These are phyloP conservation scores for Coniella lustricola DNA, from an alignment of 2,329 filamentous ascomycete species.

Conservation along the genomic window DNA sequence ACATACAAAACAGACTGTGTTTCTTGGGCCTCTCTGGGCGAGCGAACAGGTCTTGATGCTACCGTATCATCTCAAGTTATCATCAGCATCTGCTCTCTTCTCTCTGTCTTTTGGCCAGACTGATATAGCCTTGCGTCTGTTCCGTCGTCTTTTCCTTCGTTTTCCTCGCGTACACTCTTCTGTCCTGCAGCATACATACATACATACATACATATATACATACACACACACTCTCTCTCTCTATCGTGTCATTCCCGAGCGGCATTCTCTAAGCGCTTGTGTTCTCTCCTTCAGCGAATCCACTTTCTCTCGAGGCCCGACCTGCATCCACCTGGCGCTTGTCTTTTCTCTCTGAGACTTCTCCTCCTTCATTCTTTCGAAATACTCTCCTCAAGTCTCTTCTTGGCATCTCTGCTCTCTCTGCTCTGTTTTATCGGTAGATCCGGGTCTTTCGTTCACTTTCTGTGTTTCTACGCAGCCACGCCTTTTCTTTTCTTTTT, in stretches of 20 bases:
- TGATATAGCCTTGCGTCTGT: too few relatives aligned
- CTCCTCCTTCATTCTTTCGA: too few relatives aligned
- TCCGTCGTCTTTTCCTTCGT: too few relatives aligned
- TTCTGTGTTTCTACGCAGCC: not conserved
- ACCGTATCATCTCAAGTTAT: too few relatives aligned
- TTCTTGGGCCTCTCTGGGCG: too few relatives aligned
- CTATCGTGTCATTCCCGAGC: slow-evolving; percentile 2
- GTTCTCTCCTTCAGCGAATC: too few relatives aligned
- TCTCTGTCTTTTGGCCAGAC: slow-evolving; percentile 4
- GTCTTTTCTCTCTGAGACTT: not conserved
- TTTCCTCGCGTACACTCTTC: too few relatives aligned
- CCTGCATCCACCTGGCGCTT: not conserved
- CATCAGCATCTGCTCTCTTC: slow-evolving; percentile 6
- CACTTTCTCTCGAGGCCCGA: not conserved
- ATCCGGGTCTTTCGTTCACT: not conserved
- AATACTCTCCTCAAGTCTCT: too few relatives aligned
- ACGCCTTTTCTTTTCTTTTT: not conserved
- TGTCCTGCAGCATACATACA: too few relatives aligned
- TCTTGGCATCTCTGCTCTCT: slow-evolving; percentile 1
- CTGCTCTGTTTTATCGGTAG: not conserved
- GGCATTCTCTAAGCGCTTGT: too few relatives aligned
- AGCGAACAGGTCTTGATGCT: too few relatives aligned
- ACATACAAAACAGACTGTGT: not conserved
- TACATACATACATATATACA: too few relatives aligned
- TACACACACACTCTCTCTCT: slow-evolving; percentile 6